Evolutionary conservation across 208 protist species (phyloP).

Genomic region (Acanthamoeba sp.): DNA sequence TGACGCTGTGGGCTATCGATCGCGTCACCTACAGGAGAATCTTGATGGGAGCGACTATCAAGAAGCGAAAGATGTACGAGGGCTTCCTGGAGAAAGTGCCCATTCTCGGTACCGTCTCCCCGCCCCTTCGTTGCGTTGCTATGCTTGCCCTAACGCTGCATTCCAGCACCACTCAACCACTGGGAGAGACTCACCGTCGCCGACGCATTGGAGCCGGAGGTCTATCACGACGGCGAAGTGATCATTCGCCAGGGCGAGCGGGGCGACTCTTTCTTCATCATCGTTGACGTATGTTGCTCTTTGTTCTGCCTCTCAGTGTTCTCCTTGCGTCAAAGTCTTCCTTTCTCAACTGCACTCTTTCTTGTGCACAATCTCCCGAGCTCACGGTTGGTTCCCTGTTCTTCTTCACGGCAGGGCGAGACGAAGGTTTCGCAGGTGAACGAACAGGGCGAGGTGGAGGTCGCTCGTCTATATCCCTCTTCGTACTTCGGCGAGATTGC

Average conservation of each 20-base stretch:
- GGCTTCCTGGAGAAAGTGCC: conserved; percentile 87
- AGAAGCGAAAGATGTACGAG: conserved; percentile 87
- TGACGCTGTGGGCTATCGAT: conserved; percentile 87
- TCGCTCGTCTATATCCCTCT: conserved; percentile 48
- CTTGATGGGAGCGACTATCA: conserved; percentile 85
- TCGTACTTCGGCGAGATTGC: conserved; percentile 72
- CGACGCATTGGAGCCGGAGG: conserved; percentile 83
- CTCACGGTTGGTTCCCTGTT: neutral
- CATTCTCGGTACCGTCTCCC: conserved; percentile 75
- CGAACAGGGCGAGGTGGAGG: conserved; percentile 61
- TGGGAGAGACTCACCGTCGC: conserved; percentile 77
- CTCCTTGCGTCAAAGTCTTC: neutral
- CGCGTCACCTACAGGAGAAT: conserved; percentile 86
- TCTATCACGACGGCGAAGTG: conserved; percentile 77
- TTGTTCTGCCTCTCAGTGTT: neutral
- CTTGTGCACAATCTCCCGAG: no score
- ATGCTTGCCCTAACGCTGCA: no score
- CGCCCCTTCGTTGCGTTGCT: neutral
- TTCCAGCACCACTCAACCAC: conserved; percentile 62
- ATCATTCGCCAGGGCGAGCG: conserved; percentile 89
- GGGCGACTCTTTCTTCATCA: conserved; percentile 89
- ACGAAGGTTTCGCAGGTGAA: conserved; percentile 44
- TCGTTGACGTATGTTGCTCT: conserved; percentile 78
- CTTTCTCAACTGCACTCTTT: no score
- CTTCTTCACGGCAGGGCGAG: conserved; percentile 1